These are phyloP conservation scores for Pelargonium cotyledonis DNA, from an alignment of 441 rosid species.

Conservation along the genomic window DNA sequence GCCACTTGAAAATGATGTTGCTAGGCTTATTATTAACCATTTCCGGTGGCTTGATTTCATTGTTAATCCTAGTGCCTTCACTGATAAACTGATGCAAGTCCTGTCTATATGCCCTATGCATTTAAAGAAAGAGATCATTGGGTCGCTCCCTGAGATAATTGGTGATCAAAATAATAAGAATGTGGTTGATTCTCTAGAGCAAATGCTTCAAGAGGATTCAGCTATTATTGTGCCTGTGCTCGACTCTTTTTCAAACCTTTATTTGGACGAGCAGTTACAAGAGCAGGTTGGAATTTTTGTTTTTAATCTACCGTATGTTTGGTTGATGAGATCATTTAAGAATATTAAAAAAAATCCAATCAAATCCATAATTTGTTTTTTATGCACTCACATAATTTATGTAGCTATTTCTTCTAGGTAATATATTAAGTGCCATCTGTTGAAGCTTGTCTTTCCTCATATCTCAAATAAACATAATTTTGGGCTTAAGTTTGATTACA, in stretches of 20 bases:
- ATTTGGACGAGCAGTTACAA: conserved; percentile 59
- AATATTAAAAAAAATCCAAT: background rate
- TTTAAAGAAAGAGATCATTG: conserved; percentile 75
- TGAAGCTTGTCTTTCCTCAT: background rate
- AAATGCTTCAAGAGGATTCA: conserved; percentile 75
- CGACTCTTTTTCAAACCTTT: conserved; percentile 68
- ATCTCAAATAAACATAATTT: conserved; percentile 3
- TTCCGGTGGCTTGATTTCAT: conserved; percentile 81
- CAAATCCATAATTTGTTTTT: background rate
- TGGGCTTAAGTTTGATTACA: background rate
- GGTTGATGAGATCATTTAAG: background rate
- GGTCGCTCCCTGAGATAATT: conserved; percentile 82
- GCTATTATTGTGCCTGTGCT: conserved; percentile 60
- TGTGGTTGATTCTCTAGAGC: conserved; percentile 61
- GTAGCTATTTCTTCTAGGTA: background rate
- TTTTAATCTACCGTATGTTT: background rate
- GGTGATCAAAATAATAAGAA: conserved; percentile 51
- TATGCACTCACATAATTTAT: background rate
- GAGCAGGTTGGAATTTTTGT: conserved; percentile 49
- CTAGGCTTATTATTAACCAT: conserved; percentile 63
- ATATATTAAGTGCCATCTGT: background rate
- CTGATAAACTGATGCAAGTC: conserved; percentile 64
- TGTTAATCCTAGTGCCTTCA: conserved; percentile 44
- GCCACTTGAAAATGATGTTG: conserved; percentile 56
- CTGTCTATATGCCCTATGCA: conserved; percentile 56